Percentiles rank a stretch among this genome's conserved stretches.
Conservation (phyloP, 306 rosid species). For the Prunus padus region DNA sequence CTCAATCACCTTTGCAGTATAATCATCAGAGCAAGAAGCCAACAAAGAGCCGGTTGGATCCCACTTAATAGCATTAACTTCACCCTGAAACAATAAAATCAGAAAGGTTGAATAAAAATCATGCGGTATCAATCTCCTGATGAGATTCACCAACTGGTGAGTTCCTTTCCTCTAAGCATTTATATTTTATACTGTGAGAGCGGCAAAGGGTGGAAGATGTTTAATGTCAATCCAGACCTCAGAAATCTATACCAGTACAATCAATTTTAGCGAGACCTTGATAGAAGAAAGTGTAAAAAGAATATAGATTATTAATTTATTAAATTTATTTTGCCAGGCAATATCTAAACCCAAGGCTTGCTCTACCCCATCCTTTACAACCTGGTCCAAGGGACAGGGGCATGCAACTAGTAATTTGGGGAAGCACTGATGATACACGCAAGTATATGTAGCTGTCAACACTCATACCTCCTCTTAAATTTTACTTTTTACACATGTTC, state of each 20-base stretch:
- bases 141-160: not conserved
- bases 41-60: constrained; percentile 62
- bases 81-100: constrained; percentile 49
- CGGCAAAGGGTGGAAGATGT: not conserved
- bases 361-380: no score
- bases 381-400: not conserved
- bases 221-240: not conserved
- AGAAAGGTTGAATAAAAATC: constrained; percentile 14
- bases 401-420: not conserved
- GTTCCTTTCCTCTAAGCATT: not conserved
- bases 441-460: not conserved
- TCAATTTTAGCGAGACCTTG: not conserved
- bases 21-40: constrained; percentile 75
- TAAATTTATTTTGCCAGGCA: not conserved
- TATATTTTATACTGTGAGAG: not conserved
- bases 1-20: constrained; percentile 52
- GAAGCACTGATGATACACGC: not conserved
- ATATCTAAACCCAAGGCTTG: not conserved
- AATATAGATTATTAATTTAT: no score
- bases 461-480: not conserved
- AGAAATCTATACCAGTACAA: not conserved
- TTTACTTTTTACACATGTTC: not conserved
- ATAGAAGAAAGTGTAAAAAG: not conserved
- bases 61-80: constrained; percentile 73
- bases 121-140: not conserved